Conservation (phyloP, 148 eudicot species). For the Rhododendron molle region DNA sequence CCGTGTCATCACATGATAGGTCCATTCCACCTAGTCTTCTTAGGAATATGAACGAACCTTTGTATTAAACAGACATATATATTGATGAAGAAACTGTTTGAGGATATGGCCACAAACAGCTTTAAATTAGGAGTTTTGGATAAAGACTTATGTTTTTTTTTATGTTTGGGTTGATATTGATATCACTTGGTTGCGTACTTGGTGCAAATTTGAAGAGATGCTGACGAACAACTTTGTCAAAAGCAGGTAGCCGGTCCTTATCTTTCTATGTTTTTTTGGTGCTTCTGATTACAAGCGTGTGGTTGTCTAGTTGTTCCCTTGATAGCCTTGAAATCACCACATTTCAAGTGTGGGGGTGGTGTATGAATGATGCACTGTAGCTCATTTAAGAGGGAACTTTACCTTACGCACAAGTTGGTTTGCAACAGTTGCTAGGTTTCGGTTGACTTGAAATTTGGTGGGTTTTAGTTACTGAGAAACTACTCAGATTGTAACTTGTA, state of each 20-base stretch:
- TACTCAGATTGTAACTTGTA: no score
- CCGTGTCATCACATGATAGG: no score
- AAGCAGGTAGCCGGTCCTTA: conserved; percentile 58
- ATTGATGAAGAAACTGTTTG: no score
- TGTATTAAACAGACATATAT: no score
- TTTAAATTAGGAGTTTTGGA: no score
- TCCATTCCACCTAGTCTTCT: no score
- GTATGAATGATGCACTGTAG: background rate
- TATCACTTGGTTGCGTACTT: conserved; percentile 5
- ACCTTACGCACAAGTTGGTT: background rate
- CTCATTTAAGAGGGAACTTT: background rate
- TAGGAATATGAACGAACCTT: no score
- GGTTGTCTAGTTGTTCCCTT: background rate
- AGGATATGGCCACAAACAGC: no score
- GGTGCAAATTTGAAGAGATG: conserved; percentile 90
- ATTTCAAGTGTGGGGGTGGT: background rate
- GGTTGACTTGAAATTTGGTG: no score
- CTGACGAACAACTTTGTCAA: conserved; percentile 83
- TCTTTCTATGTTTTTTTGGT: background rate
- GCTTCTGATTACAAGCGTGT: background rate
- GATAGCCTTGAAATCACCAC: background rate
- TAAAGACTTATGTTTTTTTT: no score
- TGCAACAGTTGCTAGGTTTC: no score
- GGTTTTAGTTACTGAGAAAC: no score
- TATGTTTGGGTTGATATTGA: background rate